Evolutionary conservation across 768 basidiomycete species (phyloP).

Genomic region (Russula olivacea): DNA sequence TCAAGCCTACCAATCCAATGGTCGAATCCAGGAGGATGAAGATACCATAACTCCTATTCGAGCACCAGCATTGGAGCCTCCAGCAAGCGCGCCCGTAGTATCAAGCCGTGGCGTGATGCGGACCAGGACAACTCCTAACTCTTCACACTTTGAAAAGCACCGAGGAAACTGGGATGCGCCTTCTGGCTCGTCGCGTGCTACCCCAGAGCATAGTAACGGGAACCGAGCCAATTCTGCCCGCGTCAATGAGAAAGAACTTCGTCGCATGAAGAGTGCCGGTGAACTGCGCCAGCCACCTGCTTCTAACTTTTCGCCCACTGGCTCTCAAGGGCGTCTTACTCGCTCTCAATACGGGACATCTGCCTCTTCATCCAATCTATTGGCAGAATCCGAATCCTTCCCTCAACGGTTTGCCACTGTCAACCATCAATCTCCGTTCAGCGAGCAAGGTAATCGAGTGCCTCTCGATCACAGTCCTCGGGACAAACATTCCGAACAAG

Average conservation of each 20-base stretch:
- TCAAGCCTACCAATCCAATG: constrained; percentile 36
- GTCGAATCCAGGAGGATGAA: constrained; percentile 55
- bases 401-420: constrained; percentile 65
- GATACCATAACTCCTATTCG: constrained; percentile 67
- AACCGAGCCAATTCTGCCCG: constrained; percentile 39
- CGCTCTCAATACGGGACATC: constrained; percentile 52
- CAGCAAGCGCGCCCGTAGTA: constrained; percentile 44
- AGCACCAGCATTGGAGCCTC: constrained; percentile 47
- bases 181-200: constrained; percentile 6
- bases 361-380: constrained; percentile 64
- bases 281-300: constrained; percentile 55
- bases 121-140: constrained; percentile 70
- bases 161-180: constrained; percentile 18
- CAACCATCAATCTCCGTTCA: constrained; percentile 44
- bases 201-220: constrained; percentile 10
- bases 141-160: no score
- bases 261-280: constrained; percentile 76
- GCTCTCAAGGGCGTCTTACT: constrained; percentile 38
- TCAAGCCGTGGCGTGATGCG: constrained; percentile 39
- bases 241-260: constrained; percentile 29
- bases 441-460: constrained; percentile 35
- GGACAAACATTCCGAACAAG: constrained; percentile 32
- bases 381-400: constrained; percentile 37
- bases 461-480: constrained; percentile 42
- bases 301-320: constrained; percentile 24